Conservation (phyloP, 2,329 filamentous ascomycete species). For the Pseudogymnoascus sp. region DNA sequence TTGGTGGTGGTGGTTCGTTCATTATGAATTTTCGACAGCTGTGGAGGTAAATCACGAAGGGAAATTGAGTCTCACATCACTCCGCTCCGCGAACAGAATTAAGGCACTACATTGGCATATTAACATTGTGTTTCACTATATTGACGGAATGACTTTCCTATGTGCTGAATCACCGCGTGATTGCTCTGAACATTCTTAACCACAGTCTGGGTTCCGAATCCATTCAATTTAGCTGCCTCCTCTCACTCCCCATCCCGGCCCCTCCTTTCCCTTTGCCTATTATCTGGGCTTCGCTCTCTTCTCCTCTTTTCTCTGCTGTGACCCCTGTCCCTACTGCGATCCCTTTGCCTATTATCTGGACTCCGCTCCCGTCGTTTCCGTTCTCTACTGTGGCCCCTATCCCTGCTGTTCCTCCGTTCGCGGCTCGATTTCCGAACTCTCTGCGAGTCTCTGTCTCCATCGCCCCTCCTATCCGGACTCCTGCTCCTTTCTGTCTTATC, state of each 20-base stretch:
- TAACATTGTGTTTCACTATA: not conserved
- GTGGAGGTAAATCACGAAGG: not conserved
- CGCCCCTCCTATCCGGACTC: slow-evolving; percentile 21
- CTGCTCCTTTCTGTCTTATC: slow-evolving; percentile 22
- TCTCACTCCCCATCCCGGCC: not conserved
- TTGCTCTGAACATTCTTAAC: not conserved
- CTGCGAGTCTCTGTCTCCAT: slow-evolving; percentile 6
- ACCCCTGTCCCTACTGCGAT: not conserved
- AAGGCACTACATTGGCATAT: not conserved
- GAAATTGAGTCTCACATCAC: not conserved
- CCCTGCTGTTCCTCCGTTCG: slow-evolving; percentile 24
- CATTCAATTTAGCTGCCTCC: not conserved
- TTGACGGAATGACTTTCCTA: not conserved
- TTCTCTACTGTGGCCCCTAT: slow-evolving; percentile 26
- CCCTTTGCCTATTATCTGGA: not conserved
- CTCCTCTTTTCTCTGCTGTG: not conserved
- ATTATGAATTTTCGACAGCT: no score
- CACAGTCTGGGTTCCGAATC: no score
- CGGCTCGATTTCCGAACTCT: slow-evolving; percentile 16
- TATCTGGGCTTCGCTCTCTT: not conserved
- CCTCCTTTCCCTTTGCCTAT: not conserved
- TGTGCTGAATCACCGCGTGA: not conserved
- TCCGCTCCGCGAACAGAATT: no score
- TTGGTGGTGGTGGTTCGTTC: no score
- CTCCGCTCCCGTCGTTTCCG: slow-evolving; percentile 12